These are phyloP conservation scores for Eutypella sp. DNA, from an alignment of 2,329 filamentous ascomycete genomes.

Conservation along the genomic window DNA sequence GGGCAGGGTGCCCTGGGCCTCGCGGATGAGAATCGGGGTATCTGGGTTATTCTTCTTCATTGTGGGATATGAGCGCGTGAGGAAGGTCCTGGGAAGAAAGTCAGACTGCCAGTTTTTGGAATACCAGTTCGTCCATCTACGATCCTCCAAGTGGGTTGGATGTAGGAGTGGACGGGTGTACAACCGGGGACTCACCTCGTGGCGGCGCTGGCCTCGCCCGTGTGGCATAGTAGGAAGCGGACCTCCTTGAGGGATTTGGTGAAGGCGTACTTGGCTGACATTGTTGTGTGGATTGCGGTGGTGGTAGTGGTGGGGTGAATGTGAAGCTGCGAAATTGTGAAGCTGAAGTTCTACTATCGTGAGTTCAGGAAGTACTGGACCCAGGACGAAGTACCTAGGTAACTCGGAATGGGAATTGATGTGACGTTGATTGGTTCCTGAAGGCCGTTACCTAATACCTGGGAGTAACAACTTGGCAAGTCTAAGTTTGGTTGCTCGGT, in stretches of 20 bases:
- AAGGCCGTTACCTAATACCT: no score
- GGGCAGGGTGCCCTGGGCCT: slow-evolving; percentile 79
- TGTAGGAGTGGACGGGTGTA: background rate
- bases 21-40: slow-evolving; percentile 89
- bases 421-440: no score
- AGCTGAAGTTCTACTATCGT: no score
- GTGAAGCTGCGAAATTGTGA: background rate
- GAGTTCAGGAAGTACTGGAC: no score
- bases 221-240: slow-evolving; percentile 96
- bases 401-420: no score
- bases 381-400: no score
- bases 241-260: slow-evolving; percentile 85
- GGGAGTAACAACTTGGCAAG: no score
- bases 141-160: no score
- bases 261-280: slow-evolving; percentile 94
- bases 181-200: slow-evolving; percentile 60
- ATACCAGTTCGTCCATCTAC: background rate
- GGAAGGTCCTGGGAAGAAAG: slow-evolving; percentile 63
- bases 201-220: slow-evolving; percentile 81
- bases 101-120: background rate
- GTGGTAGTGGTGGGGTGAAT: no score
- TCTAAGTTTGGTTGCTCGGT: no score
- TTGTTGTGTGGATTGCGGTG: no score
- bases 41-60: slow-evolving; percentile 99
- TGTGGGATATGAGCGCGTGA: slow-evolving; percentile 86